These are phyloP conservation scores for Gastrolobium villosum DNA, from an alignment of 306 rosid genomes.

Conservation along the genomic window DNA sequence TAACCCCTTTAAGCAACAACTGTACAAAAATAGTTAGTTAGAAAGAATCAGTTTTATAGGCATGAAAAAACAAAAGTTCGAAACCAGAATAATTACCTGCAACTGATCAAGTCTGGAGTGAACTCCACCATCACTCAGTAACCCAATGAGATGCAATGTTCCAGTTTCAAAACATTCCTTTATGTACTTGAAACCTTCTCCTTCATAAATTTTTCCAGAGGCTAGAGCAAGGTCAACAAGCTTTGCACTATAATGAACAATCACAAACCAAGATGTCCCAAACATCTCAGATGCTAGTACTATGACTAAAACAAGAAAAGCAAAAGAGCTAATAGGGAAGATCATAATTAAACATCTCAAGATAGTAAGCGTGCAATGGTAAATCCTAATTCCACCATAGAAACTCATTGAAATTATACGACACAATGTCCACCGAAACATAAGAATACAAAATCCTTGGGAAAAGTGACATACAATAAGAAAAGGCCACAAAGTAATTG, in stretches of 20 bases:
- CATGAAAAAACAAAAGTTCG: neutral
- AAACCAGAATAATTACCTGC: conserved; percentile 50
- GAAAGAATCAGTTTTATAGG: neutral
- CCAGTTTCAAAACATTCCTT: conserved; percentile 70
- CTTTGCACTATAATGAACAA: conserved; percentile 72
- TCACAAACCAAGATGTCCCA: conserved; percentile 42
- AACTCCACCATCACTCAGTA: conserved; percentile 93
- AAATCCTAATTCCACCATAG: conserved; percentile 9
- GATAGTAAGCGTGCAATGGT: neutral
- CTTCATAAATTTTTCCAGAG: conserved; percentile 82
- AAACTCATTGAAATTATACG: conserved; percentile 16
- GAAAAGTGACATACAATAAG: no score
- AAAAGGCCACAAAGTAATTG: neutral
- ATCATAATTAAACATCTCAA: neutral
- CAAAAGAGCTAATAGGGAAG: neutral
- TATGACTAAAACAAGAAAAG: conserved; percentile 22
- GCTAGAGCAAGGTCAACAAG: conserved; percentile 95
- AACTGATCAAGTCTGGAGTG: conserved; percentile 90
- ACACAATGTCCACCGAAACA: no score
- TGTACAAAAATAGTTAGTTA: conserved; percentile 47
- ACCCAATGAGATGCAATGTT: conserved; percentile 93
- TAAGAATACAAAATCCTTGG: no score
- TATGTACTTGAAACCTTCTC: conserved; percentile 88
- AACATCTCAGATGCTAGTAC: conserved; percentile 27
- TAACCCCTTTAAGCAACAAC: conserved; percentile 91